phyloP scores from a whole-genome alignment of 768 basidiomycete species.

The Mycena chlorophos region DNA sequence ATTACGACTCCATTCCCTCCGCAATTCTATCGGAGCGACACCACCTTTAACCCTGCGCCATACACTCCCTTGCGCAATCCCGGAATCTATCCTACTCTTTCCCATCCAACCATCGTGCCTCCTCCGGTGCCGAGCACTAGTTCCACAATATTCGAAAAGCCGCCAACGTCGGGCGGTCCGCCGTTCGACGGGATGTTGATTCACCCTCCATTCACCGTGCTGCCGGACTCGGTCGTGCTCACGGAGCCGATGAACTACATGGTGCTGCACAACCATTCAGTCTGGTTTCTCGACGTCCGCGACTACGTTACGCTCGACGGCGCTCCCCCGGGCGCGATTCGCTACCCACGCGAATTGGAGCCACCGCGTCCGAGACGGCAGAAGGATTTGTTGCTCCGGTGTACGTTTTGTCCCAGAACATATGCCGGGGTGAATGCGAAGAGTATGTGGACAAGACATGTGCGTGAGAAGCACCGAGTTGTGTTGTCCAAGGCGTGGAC shows the following conservation, averaged over 20 bases:
- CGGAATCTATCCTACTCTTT: not conserved
- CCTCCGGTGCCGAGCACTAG: not conserved
- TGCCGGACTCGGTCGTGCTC: constrained; percentile 15
- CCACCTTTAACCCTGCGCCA: constrained; percentile 22
- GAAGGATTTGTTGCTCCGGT: constrained; percentile 38
- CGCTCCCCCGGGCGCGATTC: constrained; percentile 38
- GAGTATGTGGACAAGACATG: constrained; percentile 63
- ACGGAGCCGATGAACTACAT: constrained; percentile 52
- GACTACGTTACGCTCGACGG: constrained; percentile 42
- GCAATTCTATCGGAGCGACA: constrained; percentile 16
- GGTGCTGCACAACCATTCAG: constrained; percentile 48
- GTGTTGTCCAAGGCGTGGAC: constrained; percentile 51
- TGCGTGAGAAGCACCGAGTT: constrained; percentile 62
- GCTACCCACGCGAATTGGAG: constrained; percentile 55
- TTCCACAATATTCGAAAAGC: constrained; percentile 13
- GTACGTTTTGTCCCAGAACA: constrained; percentile 57
- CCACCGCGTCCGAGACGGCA: constrained; percentile 48
- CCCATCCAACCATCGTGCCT: constrained; percentile 4
- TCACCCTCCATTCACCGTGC: constrained; percentile 16
- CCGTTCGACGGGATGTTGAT: constrained; percentile 21
- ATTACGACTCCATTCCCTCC: not conserved
- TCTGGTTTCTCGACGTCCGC: constrained; percentile 53
- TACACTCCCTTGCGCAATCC: constrained; percentile 10
- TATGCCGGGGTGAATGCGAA: constrained; percentile 62
- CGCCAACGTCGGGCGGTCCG: constrained; percentile 14